These are phyloP conservation scores for Gryganskiella cystojenkinii DNA, from an alignment of 192 early-diverging fungal genomes.

Conservation along the genomic window DNA sequence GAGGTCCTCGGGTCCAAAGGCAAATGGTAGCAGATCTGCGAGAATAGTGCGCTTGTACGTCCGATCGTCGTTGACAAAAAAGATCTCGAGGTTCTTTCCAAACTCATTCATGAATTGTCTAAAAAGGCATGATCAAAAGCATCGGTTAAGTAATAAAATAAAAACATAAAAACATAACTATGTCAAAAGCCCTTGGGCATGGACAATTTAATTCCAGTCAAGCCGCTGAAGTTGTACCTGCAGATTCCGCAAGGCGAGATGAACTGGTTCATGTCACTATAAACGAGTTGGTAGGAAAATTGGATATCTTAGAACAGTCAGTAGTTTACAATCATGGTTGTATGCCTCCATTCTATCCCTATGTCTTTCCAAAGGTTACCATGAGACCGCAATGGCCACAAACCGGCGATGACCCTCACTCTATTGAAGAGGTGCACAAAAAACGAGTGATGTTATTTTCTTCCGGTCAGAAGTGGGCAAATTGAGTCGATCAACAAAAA, in stretches of 20 bases:
- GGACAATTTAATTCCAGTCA: no score
- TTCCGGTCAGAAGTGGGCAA: background rate
- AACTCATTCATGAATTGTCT: constrained; percentile 56
- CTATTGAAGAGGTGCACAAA: constrained; percentile 13
- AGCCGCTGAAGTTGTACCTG: constrained; percentile 24
- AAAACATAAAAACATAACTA: background rate
- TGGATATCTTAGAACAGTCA: background rate
- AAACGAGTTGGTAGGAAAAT: background rate
- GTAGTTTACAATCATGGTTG: no score
- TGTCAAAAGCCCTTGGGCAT: no score
- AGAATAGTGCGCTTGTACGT: constrained; percentile 47
- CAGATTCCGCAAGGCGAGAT: constrained; percentile 52
- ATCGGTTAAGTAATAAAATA: background rate
- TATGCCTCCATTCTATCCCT: no score
- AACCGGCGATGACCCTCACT: constrained; percentile 81
- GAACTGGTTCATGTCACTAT: constrained; percentile 41
- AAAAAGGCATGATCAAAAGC: background rate
- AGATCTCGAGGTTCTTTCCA: constrained; percentile 51
- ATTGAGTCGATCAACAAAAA: background rate
- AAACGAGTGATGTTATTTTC: no score
- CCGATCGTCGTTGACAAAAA: constrained; percentile 51
- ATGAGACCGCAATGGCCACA: constrained; percentile 80
- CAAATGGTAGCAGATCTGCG: constrained; percentile 40
- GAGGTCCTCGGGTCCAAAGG: constrained; percentile 48
- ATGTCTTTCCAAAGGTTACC: constrained; percentile 52